Base-by-base conservation (phyloP, 129 eudicot species). In the Silybum marianum region DNA sequence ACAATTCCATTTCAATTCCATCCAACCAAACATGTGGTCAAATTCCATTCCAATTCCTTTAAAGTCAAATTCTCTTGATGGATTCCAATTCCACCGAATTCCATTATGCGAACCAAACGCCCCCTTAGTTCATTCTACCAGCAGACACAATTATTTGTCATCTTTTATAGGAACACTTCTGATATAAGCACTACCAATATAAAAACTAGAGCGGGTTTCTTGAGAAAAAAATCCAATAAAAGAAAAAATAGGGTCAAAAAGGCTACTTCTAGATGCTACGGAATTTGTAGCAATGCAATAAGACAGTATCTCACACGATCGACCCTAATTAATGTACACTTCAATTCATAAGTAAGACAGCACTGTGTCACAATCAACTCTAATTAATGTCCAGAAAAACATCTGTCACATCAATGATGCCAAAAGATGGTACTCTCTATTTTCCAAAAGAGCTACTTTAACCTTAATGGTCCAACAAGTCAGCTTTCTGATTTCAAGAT, bases 341-440 rank as follows among this genome's bases (percentile, higher is more conserved):
- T 71, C 48, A 58, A n/a, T 69, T 12, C 6, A 9, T 5, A 30
- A 30, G 21, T 70, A 30, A 6, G 74, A 71, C n/a, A 18, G 48
- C 34, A 71, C 24, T 30, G 12, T 71, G 74, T 71, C 74, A 71
- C 74, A 71, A 32, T 30, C 25, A 32, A 8, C 19, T 65, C 30
- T 8, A 65, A 65, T 23, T 65, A 9, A 65, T 58, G 66, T 58
- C 66, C 66, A 18, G 23, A 58, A n/a, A 58, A 54, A 54, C 21
- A 54, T 54, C 46, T 13, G 42, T 30, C 23, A 70, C 42, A 32
- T 70, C 74, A 70, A 70, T 32, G 18, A 70, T 70, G 74, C 44
- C 74, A 62, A 28, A 62, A 19, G 24, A 60, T 19, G 25, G 22
- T n/a, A 60, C 67, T n/a, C 67, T 18, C 24, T 60, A n/a, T 9